Conservation (phyloP, 1,284 basidiomycete genomes). For the Trichosporon asahii region DNA sequence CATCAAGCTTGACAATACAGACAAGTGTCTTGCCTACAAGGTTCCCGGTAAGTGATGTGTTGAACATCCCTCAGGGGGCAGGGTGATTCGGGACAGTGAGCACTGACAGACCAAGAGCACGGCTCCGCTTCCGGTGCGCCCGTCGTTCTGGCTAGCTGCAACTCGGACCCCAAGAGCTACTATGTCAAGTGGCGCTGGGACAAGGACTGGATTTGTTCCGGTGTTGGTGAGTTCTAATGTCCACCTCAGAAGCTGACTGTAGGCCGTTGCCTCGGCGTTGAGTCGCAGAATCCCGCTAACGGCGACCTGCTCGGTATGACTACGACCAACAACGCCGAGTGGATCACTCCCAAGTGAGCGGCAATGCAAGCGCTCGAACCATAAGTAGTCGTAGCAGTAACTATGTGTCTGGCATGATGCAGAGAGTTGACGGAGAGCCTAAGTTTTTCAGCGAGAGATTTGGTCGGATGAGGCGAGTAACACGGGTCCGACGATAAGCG, state of each 20-base stretch:
- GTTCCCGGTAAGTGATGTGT: background rate
- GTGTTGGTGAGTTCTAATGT: background rate
- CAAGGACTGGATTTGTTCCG: background rate
- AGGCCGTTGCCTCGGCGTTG: background rate
- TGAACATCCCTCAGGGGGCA: too few species aligned
- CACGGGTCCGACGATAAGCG: too few species aligned
- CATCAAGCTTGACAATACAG: background rate
- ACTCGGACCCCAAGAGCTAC: background rate
- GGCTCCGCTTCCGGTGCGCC: background rate
- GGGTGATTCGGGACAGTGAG: too few species aligned
- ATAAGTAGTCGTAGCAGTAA: background rate
- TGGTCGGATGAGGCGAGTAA: too few species aligned
- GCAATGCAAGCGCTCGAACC: too few species aligned
- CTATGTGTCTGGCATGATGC: background rate
- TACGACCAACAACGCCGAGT: background rate
- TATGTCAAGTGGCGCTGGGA: constrained; percentile 7
- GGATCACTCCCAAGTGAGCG: background rate
- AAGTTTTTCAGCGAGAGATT: too few species aligned
- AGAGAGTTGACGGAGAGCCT: background rate
- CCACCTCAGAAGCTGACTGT: background rate
- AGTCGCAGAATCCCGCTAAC: background rate
- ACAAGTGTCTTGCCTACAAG: background rate
- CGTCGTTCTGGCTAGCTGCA: background rate
- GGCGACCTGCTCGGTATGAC: background rate
- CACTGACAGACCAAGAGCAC: background rate